Conservation (phyloP, 345 rosid species). For the Hypericum perforatum region DNA sequence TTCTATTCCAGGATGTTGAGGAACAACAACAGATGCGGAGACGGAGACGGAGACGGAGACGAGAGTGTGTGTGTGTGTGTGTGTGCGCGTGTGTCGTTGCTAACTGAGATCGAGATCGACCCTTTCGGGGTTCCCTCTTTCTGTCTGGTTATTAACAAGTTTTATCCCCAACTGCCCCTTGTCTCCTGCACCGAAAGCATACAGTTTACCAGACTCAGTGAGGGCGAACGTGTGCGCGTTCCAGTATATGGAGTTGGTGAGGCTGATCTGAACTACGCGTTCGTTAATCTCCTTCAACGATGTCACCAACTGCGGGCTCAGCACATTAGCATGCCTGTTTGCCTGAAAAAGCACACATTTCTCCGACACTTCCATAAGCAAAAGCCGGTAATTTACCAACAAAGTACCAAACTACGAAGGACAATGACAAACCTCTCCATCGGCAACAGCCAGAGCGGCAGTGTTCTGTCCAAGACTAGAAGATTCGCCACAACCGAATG, state of each 20-base stretch:
- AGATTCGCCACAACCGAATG: slow-evolving; percentile 90
- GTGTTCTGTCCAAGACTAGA: slow-evolving; percentile 81
- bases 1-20: too few relatives aligned
- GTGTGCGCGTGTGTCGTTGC: background rate
- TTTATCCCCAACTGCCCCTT: slow-evolving; percentile 84
- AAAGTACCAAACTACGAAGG: background rate
- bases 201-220: slow-evolving; percentile 71
- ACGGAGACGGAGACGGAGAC: too few relatives aligned
- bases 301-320: slow-evolving; percentile 60
- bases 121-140: slow-evolving; percentile 65
- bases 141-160: slow-evolving; percentile 51
- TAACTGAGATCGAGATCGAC: slow-evolving; percentile 67
- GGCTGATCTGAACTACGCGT: slow-evolving; percentile 78
- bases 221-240: slow-evolving; percentile 87
- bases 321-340: slow-evolving; percentile 49
- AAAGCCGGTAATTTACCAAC: background rate
- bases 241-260: slow-evolving; percentile 71
- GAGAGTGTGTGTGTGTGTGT: too few relatives aligned
- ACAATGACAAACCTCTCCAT: slow-evolving; percentile 42
- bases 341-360: slow-evolving; percentile 25
- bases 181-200: slow-evolving; percentile 89
- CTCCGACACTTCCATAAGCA: background rate
- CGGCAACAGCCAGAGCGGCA: slow-evolving; percentile 17
- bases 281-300: slow-evolving; percentile 67
- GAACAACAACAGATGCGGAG: too few relatives aligned